A percentile compares a stretch with the other conserved stretches of the same genome.
Evolutionary conservation across 2,329 filamentous ascomycete genomes (phyloP).

Genomic region (Ceratocystis variospora): DNA sequence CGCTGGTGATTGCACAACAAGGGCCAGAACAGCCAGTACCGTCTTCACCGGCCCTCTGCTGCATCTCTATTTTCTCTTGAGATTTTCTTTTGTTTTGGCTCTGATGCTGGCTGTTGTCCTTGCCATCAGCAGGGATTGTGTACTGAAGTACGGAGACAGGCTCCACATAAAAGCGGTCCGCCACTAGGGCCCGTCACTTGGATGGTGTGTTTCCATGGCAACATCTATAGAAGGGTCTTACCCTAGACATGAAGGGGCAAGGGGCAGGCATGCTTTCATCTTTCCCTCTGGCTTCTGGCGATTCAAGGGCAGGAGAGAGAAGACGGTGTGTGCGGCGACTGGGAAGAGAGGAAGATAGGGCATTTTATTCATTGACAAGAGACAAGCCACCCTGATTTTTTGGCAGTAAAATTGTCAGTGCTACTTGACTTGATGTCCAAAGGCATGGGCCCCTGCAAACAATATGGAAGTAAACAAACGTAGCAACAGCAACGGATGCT

Average conservation of each 20-base stretch:
- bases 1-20: too few relatives aligned
- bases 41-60: too few relatives aligned
- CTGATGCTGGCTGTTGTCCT: neutral
- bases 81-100: neutral
- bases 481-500: neutral
- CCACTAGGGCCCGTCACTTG: slow-evolving; percentile 8
- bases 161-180: slow-evolving; percentile 10
- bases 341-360: neutral
- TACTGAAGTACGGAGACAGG: slow-evolving; percentile 14
- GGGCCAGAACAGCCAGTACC: too few relatives aligned
- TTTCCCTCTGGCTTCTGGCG: neutral
- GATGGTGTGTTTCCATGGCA: slow-evolving; percentile 19
- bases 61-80: slow-evolving; percentile 10
- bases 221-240: slow-evolving; percentile 17
- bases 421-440: neutral
- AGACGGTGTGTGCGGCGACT: neutral
- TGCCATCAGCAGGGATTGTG: slow-evolving; percentile 4
- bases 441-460: neutral
- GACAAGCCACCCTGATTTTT: neutral
- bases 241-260: neutral
- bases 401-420: neutral
- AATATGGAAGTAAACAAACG: neutral
- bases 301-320: neutral
- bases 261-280: neutral
- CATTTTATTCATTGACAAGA: neutral